Base-by-base conservation (phyloP, 768 basidiomycete species). In the Leucocoprinus sp. region DNA sequence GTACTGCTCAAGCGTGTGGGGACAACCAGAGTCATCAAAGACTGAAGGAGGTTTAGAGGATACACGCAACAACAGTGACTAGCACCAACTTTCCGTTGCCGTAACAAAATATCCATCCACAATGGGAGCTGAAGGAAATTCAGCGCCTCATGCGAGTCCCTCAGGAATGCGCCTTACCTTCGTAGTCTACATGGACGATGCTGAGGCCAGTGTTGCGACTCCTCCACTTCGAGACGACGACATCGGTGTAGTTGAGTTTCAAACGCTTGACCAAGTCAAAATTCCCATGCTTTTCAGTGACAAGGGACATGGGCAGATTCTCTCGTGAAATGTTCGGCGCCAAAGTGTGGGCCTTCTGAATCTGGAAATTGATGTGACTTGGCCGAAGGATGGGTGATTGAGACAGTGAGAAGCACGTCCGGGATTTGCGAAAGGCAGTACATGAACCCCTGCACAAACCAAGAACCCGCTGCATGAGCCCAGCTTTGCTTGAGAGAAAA, bases 1-100 rank as follows among this genome's bases (percentile, higher is more conserved):
- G 58, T 58, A 91, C 89, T 97, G 93, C 65, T 97, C 95, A 29
- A 98, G 68, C 1, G 95, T 97, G 63, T 97, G 95, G 2, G 95
- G 95, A 56, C 93, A 87, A 46, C 95, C 95, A 40, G 81, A 85
- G 59, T 96, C 93, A 64, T 95, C 74, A 64, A 96, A 95, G 60
- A 93, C 92, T 93, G 45, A 17, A 18, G 5, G 26, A 8, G 9
- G 15, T 43, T 9, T 34, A 35, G 23, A 42, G 40, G 14, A 18
- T 18, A 31, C 2, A n/a, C 8, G 12, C 14, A 5, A 17, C 7
- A 21, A 11, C 6, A 26, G 3, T 15, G 9, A 4, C 11, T 27
- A 4, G 2, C 33, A 40, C 61, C 26, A 57, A 90, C 91, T 95
- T 69, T 96, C 93, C 14, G 93, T 95, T 15, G 76, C 78, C 28